These are phyloP conservation scores for Biscogniauxia mediterranea DNA, from an alignment of 2,329 filamentous ascomycete genomes.

Conservation along the genomic window DNA sequence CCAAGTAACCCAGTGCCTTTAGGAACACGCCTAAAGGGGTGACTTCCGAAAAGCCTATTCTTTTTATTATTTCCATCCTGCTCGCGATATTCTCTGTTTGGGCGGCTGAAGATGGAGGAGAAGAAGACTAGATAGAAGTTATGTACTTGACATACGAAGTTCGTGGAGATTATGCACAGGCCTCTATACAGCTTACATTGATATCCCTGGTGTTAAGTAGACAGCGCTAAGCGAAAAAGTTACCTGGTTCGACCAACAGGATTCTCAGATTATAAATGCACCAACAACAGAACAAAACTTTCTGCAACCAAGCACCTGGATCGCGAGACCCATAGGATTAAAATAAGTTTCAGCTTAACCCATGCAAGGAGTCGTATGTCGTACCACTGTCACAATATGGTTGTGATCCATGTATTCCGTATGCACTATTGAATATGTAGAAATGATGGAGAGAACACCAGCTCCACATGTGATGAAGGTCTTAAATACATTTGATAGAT, in stretches of 20 bases:
- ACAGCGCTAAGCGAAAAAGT: background rate
- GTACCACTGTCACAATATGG: no score
- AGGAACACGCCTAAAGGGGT: slow-evolving; percentile 4
- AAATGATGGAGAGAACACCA: no score
- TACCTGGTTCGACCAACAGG: no score
- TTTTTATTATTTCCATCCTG: slow-evolving; percentile 4
- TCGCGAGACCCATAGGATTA: background rate
- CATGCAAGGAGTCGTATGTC: background rate
- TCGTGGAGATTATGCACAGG: background rate
- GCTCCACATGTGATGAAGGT: no score
- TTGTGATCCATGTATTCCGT: no score
- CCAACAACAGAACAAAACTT: background rate
- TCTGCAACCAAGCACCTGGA: background rate
- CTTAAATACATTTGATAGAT: no score
- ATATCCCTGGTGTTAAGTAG: no score
- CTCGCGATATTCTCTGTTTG: background rate
- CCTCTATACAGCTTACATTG: no score
- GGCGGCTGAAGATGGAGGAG: background rate
- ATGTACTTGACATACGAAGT: background rate
- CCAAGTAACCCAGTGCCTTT: slow-evolving; percentile 16
- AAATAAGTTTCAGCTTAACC: background rate
- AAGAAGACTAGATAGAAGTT: no score
- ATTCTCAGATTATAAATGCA: background rate
- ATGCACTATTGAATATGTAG: no score
- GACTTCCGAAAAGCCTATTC: slow-evolving; percentile 5